These are phyloP conservation scores for Brassica rapa DNA, from an alignment of 345 rosid genomes.

Conservation along the genomic window DNA sequence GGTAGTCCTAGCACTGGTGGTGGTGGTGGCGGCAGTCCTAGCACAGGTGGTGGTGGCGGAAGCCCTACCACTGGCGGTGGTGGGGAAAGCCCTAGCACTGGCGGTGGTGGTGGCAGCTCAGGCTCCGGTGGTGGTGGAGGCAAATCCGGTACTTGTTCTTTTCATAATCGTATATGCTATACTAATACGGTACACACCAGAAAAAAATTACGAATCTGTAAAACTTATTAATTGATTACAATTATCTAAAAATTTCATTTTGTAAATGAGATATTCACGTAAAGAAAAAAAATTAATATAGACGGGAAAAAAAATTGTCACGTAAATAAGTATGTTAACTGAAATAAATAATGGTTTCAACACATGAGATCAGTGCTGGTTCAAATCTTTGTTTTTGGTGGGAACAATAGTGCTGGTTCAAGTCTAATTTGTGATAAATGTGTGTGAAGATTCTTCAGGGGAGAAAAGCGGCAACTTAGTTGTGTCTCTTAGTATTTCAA, in stretches of 20 bases:
- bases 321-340: not conserved
- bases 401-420: not conserved
- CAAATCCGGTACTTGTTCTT: slow-evolving; percentile 21
- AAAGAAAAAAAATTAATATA: not conserved
- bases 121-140: slow-evolving; percentile 3
- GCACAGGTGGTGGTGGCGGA: not conserved
- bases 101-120: not conserved
- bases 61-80: not conserved
- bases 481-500: slow-evolving; percentile 19
- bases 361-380: not conserved
- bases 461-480: slow-evolving; percentile 14
- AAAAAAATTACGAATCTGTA: not conserved
- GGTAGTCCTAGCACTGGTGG: not conserved
- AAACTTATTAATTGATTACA: not conserved
- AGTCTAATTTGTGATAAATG: not conserved
- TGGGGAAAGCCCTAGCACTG: not conserved
- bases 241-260: not conserved
- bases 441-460: slow-evolving; percentile 16
- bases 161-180: not conserved
- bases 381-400: not conserved
- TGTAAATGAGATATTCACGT: not conserved
- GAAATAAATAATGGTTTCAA: not conserved
- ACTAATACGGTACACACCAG: not conserved
- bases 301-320: not conserved
- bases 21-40: not conserved